A percentile compares a stretch with the other conserved stretches of the same genome.
Conservation (phyloP, 768 basidiomycete genomes). For the Terana coerulea region DNA sequence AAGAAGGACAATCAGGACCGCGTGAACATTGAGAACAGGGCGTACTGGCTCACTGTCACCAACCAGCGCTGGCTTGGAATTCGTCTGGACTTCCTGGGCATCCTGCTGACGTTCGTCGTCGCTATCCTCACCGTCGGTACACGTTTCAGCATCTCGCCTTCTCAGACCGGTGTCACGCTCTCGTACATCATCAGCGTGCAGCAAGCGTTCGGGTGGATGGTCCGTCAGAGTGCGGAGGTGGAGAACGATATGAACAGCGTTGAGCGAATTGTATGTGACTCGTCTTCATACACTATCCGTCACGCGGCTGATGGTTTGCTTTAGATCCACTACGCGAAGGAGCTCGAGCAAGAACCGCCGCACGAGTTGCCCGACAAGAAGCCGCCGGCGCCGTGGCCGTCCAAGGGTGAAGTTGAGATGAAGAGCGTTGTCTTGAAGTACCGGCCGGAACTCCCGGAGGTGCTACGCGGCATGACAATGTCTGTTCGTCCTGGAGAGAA, state of each 20-base stretch:
- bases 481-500: conserved; percentile 75
- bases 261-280: conserved; percentile 53
- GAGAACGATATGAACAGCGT: conserved; percentile 96
- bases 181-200: conserved; percentile 81
- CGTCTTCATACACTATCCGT: neutral
- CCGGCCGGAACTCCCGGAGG: conserved; percentile 82
- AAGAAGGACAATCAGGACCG: conserved; percentile 66
- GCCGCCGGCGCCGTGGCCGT: conserved; percentile 70
- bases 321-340: conserved; percentile 65
- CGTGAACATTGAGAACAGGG: conserved; percentile 83
- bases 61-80: conserved; percentile 93
- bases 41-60: conserved; percentile 82
- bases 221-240: conserved; percentile 77
- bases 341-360: conserved; percentile 79
- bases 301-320: too few species aligned
- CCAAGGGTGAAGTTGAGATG: conserved; percentile 67
- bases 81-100: conserved; percentile 84
- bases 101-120: conserved; percentile 68
- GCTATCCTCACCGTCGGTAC: conserved; percentile 75
- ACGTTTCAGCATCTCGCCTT: conserved; percentile 70
- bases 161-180: conserved; percentile 72
- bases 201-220: conserved; percentile 73
- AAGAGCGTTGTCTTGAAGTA: conserved; percentile 77
- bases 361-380: conserved; percentile 58
- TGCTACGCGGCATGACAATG: conserved; percentile 81